A percentile compares a stretch with the other conserved stretches of the same genome.
These are phyloP conservation scores for Naganishia randhawae DNA, from an alignment of 768 basidiomycete genomes.

Conservation along the genomic window DNA sequence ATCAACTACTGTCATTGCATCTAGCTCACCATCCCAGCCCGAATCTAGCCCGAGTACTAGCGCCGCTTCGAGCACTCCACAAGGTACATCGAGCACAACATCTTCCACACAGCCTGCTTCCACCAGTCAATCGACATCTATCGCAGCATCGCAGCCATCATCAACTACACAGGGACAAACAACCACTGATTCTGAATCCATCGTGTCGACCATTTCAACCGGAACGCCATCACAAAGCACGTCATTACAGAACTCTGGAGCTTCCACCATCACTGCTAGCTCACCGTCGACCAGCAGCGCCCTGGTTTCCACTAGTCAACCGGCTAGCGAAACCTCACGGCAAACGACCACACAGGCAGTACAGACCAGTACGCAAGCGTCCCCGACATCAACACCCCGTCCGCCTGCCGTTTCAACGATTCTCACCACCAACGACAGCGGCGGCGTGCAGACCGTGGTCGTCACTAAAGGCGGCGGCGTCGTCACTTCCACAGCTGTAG, in stretches of 20 bases:
- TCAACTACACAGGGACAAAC: not conserved
- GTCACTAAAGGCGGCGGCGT: slow-evolving; percentile 1
- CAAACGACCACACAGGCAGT: not conserved
- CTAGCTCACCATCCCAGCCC: not conserved
- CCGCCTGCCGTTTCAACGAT: not conserved
- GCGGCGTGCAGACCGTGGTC: not conserved
- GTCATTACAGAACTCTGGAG: not conserved
- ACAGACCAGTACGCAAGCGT: not conserved
- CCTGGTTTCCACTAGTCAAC: not conserved
- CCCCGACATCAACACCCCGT: not conserved
- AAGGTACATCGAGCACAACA: not conserved
- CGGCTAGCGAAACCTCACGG: not conserved
- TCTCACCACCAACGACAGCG: not conserved
- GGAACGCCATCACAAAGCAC: not conserved
- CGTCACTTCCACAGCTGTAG: slow-evolving; percentile 10
- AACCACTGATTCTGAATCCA: not conserved
- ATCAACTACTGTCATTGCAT: not conserved
- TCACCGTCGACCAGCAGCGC: not conserved
- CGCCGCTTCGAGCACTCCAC: not conserved
- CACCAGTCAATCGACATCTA: not conserved
- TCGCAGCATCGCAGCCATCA: not conserved
- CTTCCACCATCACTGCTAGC: not conserved
- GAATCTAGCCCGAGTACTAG: not conserved
- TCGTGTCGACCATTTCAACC: not conserved
- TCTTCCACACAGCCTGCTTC: not conserved